Evolutionary conservation across 2,329 filamentous ascomycete genomes (phyloP), one percentile per base, ranked within the genome.

Genomic region (Fusarium xyrophilum): DNA sequence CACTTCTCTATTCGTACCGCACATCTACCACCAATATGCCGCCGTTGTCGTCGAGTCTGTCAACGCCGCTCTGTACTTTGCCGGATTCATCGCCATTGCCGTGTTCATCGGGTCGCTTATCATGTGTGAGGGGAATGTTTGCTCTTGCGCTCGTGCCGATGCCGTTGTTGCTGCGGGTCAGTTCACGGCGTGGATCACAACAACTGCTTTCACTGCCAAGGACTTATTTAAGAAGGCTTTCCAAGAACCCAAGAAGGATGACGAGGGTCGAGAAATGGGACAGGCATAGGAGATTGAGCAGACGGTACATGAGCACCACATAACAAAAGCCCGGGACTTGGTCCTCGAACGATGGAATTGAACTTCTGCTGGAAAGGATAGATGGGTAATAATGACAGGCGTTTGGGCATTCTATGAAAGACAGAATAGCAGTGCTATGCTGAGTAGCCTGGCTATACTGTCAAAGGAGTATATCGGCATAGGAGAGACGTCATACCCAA

Each of bases 101-200:
- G 82, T 85, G 65, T 89, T 88, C 77, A 82, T 89, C 67, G 79
- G 81, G 74, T 79, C 79, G 54, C 79, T 89, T 51, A 77, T 84
- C 57, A 86, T 87, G 78, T 89, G 87, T 77, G 79, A 81, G 30
- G 87, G 87, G 42, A 79, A 79, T 38, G 84, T 88, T 28, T 90
- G 88, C 78, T 79, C 79, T 27, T 82, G 84, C 15, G 86, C 85
- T 40, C 83, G 84, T 23, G 85, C 85, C 43, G 82, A 84, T 62
- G 82, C 84, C n/a, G 84, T 83, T 42, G 82, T 89, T 51, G 82
- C 85, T 21, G 83, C 85, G 15, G 79, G 85, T 56, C 80, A 82
- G 63, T 89, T 87, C 74, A 72, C 81, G 23, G 76, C 83, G 14
- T 90, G 88, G 88, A 78, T 79, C 33, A 82, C 74, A 32, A 84